Evolutionary conservation across 139 green algal species (phyloP), one percentile per base, ranked within the genome.

Genomic region (Coccomyxa sp.): DNA sequence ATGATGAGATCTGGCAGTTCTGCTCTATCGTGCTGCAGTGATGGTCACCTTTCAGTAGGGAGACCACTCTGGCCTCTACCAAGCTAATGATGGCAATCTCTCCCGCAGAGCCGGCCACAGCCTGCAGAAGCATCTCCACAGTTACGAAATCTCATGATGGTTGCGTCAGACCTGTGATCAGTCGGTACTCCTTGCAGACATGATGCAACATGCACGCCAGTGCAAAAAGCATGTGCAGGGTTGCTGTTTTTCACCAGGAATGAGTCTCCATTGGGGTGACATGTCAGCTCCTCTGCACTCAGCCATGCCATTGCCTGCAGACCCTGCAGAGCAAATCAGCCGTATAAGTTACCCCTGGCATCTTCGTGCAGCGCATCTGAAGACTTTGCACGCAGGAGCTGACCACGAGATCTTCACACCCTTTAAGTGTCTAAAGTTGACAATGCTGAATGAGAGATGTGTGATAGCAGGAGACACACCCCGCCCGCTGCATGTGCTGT

Each of bases 51-150:
- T 78, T 55, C 38, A 94, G 82, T 70, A 90, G 80, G 1, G 10
- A 33, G 0, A 87, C 74, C 0, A 93, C 89, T 5, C 74, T 55
- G 0, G 84, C 75, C 64, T 94, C 89, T 0, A 82, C 86, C 24
- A 93, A 81, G 73, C 89, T 93, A 73, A 94, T 89, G 9, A 94
- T 78, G 44, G 84, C 84, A 70, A 94, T 91, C 55, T 82, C 76
- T 14, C 39, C 27, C 68, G 90, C 86, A 50, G 55, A 77, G 0
- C 88, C 89, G 8, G 87, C 83, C 29, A 93, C 86, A 18, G 90
- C 89, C 86, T 90, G 71, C 80, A 85, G 31, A n/a, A n/a, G 55
- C 31, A 79, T 16, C 55, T 54, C 75, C 73, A 14, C 35, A 68
- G 39, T 40, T 55, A 55, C 70, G 35, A 36, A 29, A 39, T n/a